phyloP scores from a whole-genome alignment of 441 rosid species.

The Erodium texanum region DNA sequence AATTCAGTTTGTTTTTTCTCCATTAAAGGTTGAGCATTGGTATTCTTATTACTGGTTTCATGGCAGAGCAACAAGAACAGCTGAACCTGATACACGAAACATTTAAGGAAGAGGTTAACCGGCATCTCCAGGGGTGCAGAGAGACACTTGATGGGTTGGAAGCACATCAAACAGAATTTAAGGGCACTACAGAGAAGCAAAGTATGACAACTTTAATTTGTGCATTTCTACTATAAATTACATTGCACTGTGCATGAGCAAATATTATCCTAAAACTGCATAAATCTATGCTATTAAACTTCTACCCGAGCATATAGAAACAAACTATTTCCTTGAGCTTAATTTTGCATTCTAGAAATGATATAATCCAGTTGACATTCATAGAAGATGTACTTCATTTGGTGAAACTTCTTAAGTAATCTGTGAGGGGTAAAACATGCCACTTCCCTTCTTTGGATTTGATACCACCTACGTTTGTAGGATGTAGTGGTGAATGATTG shows the following conservation, averaged over 20 bases:
- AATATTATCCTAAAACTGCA: constrained; percentile 7
- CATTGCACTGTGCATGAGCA: constrained; percentile 3
- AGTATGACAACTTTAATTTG: constrained; percentile 36
- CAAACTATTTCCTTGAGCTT: background rate
- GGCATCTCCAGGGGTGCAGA: constrained; percentile 47
- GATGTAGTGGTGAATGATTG: too few relatives aligned
- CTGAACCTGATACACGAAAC: constrained; percentile 51
- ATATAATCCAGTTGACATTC: background rate
- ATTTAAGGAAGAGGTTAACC: constrained; percentile 50
- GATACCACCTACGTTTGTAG: background rate
- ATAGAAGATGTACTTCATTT: background rate
- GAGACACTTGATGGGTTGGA: constrained; percentile 51
- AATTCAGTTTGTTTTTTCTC: background rate
- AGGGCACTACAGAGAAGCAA: constrained; percentile 61
- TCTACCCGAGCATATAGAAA: background rate
- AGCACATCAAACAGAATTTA: constrained; percentile 48
- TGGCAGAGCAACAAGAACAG: constrained; percentile 68
- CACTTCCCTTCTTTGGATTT: too few relatives aligned
- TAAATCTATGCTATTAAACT: background rate
- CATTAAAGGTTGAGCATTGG: background rate
- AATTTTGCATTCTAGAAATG: background rate
- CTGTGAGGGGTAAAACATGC: too few relatives aligned
- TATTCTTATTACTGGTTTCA: background rate
- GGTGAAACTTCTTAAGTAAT: background rate
- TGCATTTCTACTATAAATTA: constrained; percentile 7